These are phyloP conservation scores for Yamadazyma endophytica DNA, from an alignment of 805 yeast species.

Conservation along the genomic window DNA sequence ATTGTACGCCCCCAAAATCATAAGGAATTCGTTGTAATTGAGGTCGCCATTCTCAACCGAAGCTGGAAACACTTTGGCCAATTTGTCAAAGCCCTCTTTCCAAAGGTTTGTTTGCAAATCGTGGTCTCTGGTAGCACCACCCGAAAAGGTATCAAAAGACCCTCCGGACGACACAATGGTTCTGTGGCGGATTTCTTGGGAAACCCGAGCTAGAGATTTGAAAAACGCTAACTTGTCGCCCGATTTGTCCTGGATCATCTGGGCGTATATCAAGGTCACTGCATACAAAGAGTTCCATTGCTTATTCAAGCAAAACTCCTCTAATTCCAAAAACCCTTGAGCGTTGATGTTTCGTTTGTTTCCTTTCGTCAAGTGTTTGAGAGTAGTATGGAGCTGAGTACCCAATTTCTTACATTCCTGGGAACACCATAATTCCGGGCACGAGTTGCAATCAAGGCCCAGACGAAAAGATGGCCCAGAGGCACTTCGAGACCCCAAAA, in stretches of 20 bases:
- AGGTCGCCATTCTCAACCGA: slow-evolving; percentile 16
- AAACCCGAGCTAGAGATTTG: slow-evolving; percentile 60
- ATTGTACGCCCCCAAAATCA: slow-evolving; percentile 67
- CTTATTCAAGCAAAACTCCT: slow-evolving; percentile 57
- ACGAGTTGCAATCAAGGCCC: slow-evolving; percentile 63
- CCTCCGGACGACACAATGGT: slow-evolving; percentile 55
- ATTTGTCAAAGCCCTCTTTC: slow-evolving; percentile 51
- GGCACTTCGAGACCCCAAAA: slow-evolving; percentile 26
- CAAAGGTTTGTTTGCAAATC: slow-evolving; percentile 58
- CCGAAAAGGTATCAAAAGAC: slow-evolving; percentile 48
- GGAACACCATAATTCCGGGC: slow-evolving; percentile 71
- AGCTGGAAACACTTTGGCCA: slow-evolving; percentile 46
- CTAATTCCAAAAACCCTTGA: slow-evolving; percentile 51
- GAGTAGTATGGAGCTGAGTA: slow-evolving; percentile 43
- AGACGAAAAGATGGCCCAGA: slow-evolving; percentile 27
- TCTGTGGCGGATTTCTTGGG: slow-evolving; percentile 61
- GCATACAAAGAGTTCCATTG: slow-evolving; percentile 70
- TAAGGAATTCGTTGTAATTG: slow-evolving; percentile 52
- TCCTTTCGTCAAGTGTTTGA: slow-evolving; percentile 50
- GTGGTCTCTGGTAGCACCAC: slow-evolving; percentile 50
- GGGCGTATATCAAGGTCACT: slow-evolving; percentile 53
- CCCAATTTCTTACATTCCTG: slow-evolving; percentile 54
- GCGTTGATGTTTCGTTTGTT: slow-evolving; percentile 39
- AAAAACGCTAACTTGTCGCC: slow-evolving; percentile 44
- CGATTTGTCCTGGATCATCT: slow-evolving; percentile 37